Evolutionary conservation across 345 rosid genomes (phyloP), one percentile per base, ranked within the genome.

Genomic region (Gossypium raimondii): DNA sequence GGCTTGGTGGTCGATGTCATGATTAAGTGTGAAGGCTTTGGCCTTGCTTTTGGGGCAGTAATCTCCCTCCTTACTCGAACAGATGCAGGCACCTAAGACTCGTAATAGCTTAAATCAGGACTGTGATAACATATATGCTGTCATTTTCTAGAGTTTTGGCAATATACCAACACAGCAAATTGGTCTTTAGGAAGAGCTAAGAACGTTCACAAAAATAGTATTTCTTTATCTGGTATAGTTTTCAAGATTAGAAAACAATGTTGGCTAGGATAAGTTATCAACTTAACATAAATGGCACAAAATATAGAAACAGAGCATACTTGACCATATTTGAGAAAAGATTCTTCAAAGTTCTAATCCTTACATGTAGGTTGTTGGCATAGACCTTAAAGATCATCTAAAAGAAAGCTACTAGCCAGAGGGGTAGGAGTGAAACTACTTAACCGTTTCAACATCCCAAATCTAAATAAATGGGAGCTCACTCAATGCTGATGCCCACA

Each of bases 21-120:
- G n/a, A 74, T 60, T 51, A 92, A 75, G 7, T 73, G 7, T 64
- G 81, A 70, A 22, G 90, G 73, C 82, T 90, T 95, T n/a, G 88
- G 88, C 81, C 91, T 93, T 67, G 88, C 80, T 88, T 91, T 95
- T 29, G 88, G 75, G 47, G 77, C 87, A 74, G 77, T 83, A 76
- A 83, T 78, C 78, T 95, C 98, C 83, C 99, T 88, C 86, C 97
- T 87, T 76, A 95, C 99, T 50, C 94, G 84, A 76, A 95, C 98
- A 0, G 98, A 95, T 47, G 99, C 99, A 76, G 99, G 99, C 67
- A 95, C 87, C 99, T 95, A 89, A 72, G 76, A 4, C 24, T n/a
- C 44, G 4, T 27, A 24, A 69, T 50, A 69, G 16, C 73, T 50
- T 51, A 51, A 51, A 50, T 51, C 45, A 50, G 45, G 11, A n/a